These are phyloP conservation scores for Elasticomyces elasticus DNA, from an alignment of 495 filamentous ascomycete genomes.

Conservation along the genomic window DNA sequence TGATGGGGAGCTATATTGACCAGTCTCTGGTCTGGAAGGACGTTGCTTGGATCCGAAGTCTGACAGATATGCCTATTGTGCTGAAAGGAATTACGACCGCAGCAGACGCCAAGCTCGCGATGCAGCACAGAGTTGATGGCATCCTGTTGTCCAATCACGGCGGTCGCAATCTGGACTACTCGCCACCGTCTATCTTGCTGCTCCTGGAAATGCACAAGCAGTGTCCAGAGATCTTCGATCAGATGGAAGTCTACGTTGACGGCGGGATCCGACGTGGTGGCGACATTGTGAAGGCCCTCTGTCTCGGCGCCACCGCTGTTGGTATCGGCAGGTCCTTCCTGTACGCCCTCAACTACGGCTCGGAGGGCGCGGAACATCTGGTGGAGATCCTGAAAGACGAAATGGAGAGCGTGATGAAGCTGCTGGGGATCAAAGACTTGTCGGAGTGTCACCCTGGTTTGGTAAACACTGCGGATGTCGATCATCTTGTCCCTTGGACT, in stretches of 20 bases:
- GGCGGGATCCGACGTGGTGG: conserved; percentile 27
- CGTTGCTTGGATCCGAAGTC: conserved; percentile 41
- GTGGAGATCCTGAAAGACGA: conserved; percentile 56
- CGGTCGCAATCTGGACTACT: conserved; percentile 54
- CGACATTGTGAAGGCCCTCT: conserved; percentile 22
- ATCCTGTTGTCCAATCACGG: conserved; percentile 61
- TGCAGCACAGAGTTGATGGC: conserved; percentile 46
- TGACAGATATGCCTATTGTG: conserved; percentile 42
- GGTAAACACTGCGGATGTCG: conserved; percentile 17
- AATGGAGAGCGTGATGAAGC: conserved; percentile 64
- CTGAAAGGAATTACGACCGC: conserved; percentile 56
- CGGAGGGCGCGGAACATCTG: conserved; percentile 22
- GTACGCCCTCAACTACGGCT: conserved; percentile 21
- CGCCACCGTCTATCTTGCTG: conserved; percentile 50
- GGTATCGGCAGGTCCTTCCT: conserved; percentile 20
- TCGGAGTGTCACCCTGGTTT: conserved; percentile 43
- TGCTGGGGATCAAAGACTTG: conserved; percentile 61
- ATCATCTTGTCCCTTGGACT: conserved; percentile 10
- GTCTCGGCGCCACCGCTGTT: conserved; percentile 22
- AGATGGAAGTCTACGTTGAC: conserved; percentile 56
- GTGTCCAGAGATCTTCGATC: conserved; percentile 48
- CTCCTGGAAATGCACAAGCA: conserved; percentile 54
- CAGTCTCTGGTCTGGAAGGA: conserved; percentile 22
- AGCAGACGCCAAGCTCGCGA: conserved; percentile 48
- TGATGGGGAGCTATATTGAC: conserved; percentile 66